Conservation (phyloP, 169 alveolate species). For the Cryptosporidium xiaoi region DNA sequence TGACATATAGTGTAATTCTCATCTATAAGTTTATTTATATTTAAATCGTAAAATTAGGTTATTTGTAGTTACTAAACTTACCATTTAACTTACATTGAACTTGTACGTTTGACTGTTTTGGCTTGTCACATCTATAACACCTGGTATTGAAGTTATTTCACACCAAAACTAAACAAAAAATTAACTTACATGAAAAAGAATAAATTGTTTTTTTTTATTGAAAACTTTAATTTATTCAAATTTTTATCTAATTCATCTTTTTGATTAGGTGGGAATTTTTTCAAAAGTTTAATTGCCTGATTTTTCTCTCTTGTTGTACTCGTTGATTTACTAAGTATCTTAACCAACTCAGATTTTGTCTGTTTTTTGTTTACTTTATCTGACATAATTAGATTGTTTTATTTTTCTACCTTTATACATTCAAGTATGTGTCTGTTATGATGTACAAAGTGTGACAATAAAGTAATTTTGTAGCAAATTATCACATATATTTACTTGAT, state of each 20-base stretch:
- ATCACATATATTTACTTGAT: no score
- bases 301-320: constrained; percentile 66
- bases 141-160: background rate
- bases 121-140: constrained; percentile 71
- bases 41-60: background rate
- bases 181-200: constrained; percentile 64
- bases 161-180: background rate
- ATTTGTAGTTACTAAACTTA: constrained; percentile 8
- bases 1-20: constrained; percentile 50
- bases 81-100: constrained; percentile 57
- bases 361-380: background rate
- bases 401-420: no score
- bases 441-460: no score
- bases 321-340: constrained; percentile 46
- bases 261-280: constrained; percentile 52
- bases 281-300: constrained; percentile 61
- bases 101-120: constrained; percentile 65
- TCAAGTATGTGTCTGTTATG: no score
- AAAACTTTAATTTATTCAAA: constrained; percentile 32
- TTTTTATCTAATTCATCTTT: constrained; percentile 43
- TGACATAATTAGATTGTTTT: constrained; percentile 10
- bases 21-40: constrained; percentile 11
- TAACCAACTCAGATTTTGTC: constrained; percentile 37
- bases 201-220: constrained; percentile 7
- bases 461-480: no score